Conservation (phyloP, 1,284 basidiomycete genomes). For the Melampsora occidentalis region DNA sequence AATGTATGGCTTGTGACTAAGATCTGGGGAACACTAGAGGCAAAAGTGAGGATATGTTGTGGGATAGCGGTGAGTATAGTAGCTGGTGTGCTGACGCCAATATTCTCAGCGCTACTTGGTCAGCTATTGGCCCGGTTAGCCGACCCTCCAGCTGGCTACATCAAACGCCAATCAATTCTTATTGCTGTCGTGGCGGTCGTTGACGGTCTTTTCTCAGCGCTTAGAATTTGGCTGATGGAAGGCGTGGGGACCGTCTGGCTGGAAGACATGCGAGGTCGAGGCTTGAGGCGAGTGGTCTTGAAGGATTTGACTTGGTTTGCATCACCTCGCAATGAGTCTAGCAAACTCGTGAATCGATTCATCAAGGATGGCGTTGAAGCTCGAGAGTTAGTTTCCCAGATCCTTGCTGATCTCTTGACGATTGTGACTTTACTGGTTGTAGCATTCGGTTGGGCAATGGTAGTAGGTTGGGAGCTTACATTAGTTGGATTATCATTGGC, state of each 20-base stretch:
- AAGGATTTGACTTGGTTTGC: constrained; percentile 95
- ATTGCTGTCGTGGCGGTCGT: constrained; percentile 68
- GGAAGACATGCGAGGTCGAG: constrained; percentile 63
- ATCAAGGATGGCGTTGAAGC: constrained; percentile 92
- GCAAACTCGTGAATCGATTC: constrained; percentile 70
- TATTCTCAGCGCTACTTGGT: constrained; percentile 87
- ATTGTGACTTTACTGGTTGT: constrained; percentile 76
- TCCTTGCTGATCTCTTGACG: constrained; percentile 70
- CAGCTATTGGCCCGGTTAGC: constrained; percentile 75
- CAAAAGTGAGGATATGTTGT: constrained; percentile 67
- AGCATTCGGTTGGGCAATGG: constrained; percentile 82
- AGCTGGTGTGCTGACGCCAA: constrained; percentile 77
- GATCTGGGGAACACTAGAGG: constrained; percentile 61
- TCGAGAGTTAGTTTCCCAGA: constrained; percentile 69
- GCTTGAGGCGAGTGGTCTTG: constrained; percentile 64
- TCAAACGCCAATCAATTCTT: constrained; percentile 58
- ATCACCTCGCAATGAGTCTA: constrained; percentile 63
- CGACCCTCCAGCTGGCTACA: constrained; percentile 57
- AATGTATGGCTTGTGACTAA: neutral
- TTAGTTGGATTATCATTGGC: constrained; percentile 82
- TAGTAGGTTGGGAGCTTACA: constrained; percentile 85
- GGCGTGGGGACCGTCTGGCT: constrained; percentile 73
- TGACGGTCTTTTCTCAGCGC: constrained; percentile 73
- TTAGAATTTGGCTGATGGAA: constrained; percentile 61
- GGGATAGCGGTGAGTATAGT: constrained; percentile 67